Evolutionary conservation across 371 early-diverging fungal genomes (phyloP), one percentile per base, ranked within the genome.

Genomic region (Quaeritorhiza haematococci): DNA sequence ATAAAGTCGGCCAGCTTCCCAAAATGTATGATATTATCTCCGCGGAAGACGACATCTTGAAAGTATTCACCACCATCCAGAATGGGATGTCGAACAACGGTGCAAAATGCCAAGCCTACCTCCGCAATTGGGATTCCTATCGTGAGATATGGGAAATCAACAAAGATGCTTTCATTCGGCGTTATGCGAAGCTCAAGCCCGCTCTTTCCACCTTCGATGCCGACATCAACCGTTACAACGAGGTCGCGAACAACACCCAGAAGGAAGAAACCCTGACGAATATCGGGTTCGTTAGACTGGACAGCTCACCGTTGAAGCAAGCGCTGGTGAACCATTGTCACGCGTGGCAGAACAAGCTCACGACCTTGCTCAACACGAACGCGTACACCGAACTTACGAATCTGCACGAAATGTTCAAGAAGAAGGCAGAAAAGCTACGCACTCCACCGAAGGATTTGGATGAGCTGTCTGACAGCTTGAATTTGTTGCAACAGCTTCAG

Each of bases 61-160:
- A 80, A 56, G 74, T 73, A n/a, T 67, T 82, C 47, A 52, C 64
- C 24, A 61, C 55, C 41, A 73, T 82, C 7, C 82, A 80, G 52
- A 67, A 59, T 21, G 82, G 81, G 5, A 77, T 82, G 82, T 27
- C 73, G 4, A 64, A 63, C 51, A 82, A 80, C 49, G 78, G 76
- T 0, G 35, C 55, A 13, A 76, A 72, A 34, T 79, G 80, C 55
- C 73, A 77, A 56, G 63, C 72, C 2, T 80, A 82, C 53, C 59
- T 82, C 13, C 59, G 72, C 10, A 72, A 75, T 53, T 82, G 82
- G 82, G 82, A 82, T 60, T 62, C 75, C 13, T 82, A 82, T 62
- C 65, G 79, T 23, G 82, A 82, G 51, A 82, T 82, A 32, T 82
- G 80, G 79, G 83, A 82, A 58, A 75, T 82, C 61, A 82, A 81